Evolutionary conservation across 2,329 filamentous ascomycete genomes (phyloP), one percentile per base, ranked within the genome.

Genomic region (Nemania sp.): DNA sequence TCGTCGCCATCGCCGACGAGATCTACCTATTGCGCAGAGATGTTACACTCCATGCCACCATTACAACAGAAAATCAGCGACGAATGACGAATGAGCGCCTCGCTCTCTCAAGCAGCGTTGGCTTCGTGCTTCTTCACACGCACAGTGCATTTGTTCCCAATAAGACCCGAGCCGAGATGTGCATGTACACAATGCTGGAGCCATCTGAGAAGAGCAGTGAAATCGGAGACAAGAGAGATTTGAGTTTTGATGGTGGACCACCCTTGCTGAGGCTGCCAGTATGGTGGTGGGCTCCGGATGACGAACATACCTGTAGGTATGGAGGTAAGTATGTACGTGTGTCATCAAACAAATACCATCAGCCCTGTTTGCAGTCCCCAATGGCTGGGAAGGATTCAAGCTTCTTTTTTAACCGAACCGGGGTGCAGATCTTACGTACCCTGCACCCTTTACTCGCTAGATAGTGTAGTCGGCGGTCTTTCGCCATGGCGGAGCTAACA

Each of bases 351-450:
- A 39, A 62, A n/a, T n/a, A n/a, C n/a, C 54, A 52, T 40, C 45
- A 55, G 59, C 43, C 54, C 55, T 52, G 46, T 40, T 37, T 59
- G 45, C 52, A 59, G 52, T 63, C 64, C 63, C 63, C 58, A 62
- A 54, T 29, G 58, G 52, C 57, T 59, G 61, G 61, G 63, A 59
- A 65, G 63, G 61, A 65, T 65, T 65, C 61, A 65, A 64, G 63
- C 60, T 65, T 65, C 60, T 64, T 65, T 59, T 29, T 34, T 54
- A 60, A 58, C 61, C 54, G 58, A 63, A 46, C 59, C 54, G 60
- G 63, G 60, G 60, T 59, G 63, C 57, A 52, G 63, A 65, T 63
- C 62, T 51, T 47, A 45, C 29, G 50, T 48, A 17, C 52, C 35
- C 47, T 20, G 35, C 57, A 35, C 43, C 54, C 32, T 51, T 57